Percentiles rank a stretch among this genome's conserved stretches.
phyloP scores from a whole-genome alignment of 805 yeast species.

The Saccharomycopsis vini region DNA sequence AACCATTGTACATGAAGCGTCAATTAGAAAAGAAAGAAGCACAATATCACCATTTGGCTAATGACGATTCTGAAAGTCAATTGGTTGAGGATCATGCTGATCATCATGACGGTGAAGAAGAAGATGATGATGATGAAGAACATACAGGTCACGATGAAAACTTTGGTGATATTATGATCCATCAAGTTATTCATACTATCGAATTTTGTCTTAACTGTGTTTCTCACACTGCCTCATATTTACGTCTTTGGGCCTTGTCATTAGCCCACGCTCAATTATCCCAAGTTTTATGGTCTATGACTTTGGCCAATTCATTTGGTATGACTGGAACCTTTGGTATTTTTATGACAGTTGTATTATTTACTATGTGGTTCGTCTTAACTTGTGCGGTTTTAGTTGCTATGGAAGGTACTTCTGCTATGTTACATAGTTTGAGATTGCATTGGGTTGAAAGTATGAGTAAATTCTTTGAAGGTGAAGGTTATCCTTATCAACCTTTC shows the following conservation, averaged over 20 bases:
- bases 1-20: slow-evolving; percentile 42
- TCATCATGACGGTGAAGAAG: slow-evolving; percentile 1
- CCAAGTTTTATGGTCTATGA: slow-evolving; percentile 69
- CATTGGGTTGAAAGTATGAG: slow-evolving; percentile 85
- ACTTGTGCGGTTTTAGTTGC: slow-evolving; percentile 61
- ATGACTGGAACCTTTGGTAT: slow-evolving; percentile 38
- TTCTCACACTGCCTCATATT: slow-evolving; percentile 70
- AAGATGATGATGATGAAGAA: slow-evolving; percentile 27
- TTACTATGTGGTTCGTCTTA: slow-evolving; percentile 68
- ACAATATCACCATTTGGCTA: slow-evolving; percentile 34
- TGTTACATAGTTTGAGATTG: slow-evolving; percentile 67
- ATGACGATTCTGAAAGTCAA: slow-evolving; percentile 33
- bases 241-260: slow-evolving; percentile 72
- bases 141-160: slow-evolving; percentile 37
- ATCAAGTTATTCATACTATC: slow-evolving; percentile 73
- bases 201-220: slow-evolving; percentile 75
- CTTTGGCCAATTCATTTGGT: slow-evolving; percentile 54
- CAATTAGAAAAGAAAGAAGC: slow-evolving; percentile 26
- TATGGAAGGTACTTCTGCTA: slow-evolving; percentile 83
- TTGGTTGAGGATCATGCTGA: slow-evolving; percentile 44
- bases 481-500: slow-evolving; percentile 59
- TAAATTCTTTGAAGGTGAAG: slow-evolving; percentile 72
- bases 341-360: slow-evolving; percentile 45
- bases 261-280: slow-evolving; percentile 76
- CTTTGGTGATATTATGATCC: slow-evolving; percentile 66